Evolutionary conservation across 1,284 basidiomycete species (phyloP), one percentile per base, ranked within the genome.

Genomic region (Rhodotorula glutinis): DNA sequence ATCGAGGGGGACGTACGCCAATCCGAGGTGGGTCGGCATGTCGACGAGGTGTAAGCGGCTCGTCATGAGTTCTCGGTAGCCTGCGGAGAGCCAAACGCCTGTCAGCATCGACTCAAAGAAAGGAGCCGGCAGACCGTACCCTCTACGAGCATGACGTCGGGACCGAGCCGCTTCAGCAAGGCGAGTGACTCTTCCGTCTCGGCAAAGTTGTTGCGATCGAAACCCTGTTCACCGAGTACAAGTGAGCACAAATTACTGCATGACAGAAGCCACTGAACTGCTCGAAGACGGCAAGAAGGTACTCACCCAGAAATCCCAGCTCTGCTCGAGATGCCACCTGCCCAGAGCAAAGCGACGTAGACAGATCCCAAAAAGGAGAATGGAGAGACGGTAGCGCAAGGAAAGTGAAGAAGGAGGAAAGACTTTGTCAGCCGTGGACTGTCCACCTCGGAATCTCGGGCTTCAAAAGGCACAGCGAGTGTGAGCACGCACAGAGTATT

Each of bases 291-390:
- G 33, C 33, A 38, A 5, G 33, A 38, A 38, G 33, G 33, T 7
- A 57, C 67, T 38, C 23, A 69, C 67, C 68, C 68, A 70, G 38
- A 70, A 70, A 19, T 67, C 68, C 68, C 68, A 70, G 21, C 29
- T 57, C 30, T 70, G 57, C 38, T 57, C 44, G 29, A 62, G 47
- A 29, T 69, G 63, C 67, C 67, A 58, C 11, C 53, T 53, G 30
- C 29, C 5, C 13, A 10, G 30, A 17, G 33, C 21, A 21, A 29
- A 16, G 19, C n/a, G n/a, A n/a, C n/a, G 21, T 30, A 53, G 16
- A 10, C 17, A 23, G 29, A n/a, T n/a, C n/a, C n/a, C n/a, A n/a
- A n/a, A n/a, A n/a, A n/a, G n/a, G n/a, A n/a, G n/a, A n/a, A n/a
- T n/a, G n/a, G n/a, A n/a, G n/a, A n/a, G n/a, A n/a, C n/a, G n/a